Evolutionary conservation across 495 filamentous ascomycete species (phyloP).

Genomic region (Talaromyces trachyspermus): DNA sequence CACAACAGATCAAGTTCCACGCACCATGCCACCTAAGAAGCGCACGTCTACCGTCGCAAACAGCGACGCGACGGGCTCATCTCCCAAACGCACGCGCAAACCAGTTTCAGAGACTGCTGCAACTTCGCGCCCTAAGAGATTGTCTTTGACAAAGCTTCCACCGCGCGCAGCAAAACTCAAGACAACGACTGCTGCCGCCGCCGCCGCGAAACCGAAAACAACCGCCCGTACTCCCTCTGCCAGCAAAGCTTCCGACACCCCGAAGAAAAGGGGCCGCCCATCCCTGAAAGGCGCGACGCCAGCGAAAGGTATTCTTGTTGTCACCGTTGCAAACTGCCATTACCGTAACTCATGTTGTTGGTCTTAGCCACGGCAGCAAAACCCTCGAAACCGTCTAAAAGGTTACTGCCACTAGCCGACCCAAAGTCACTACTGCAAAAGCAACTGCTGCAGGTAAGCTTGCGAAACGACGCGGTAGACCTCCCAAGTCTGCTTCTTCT

Average conservation of each 20-base stretch:
- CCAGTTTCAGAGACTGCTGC: slow-evolving; percentile 13
- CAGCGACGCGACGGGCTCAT: slow-evolving; percentile 3
- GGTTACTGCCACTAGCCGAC: background rate
- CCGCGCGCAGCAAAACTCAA: slow-evolving; percentile 2
- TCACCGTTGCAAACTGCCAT: background rate
- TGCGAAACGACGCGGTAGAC: slow-evolving; percentile 4
- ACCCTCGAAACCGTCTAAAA: background rate
- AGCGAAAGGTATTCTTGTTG: slow-evolving; percentile 6
- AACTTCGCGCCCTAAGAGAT: slow-evolving; percentile 14
- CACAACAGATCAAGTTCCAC: slow-evolving; percentile 5
- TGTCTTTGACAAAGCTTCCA: slow-evolving; percentile 4
- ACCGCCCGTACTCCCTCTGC: background rate
- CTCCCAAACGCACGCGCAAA: slow-evolving; percentile 9
- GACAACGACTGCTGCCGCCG: slow-evolving; percentile 5
- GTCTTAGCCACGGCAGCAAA: background rate
- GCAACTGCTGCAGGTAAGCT: slow-evolving; percentile 7
- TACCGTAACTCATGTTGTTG: background rate
- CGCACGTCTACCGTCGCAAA: slow-evolving; percentile 5
- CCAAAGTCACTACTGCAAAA: background rate
- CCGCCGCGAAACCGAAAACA: slow-evolving; percentile 2
- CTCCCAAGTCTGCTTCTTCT: slow-evolving; percentile 7
- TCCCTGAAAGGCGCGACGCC: background rate
- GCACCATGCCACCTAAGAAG: slow-evolving; percentile 11
- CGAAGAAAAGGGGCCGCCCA: slow-evolving; percentile 8
- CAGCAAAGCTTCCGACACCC: background rate